Evolutionary conservation across 371 early-diverging fungal species (phyloP), one percentile per base, ranked within the genome.

Genomic region (Haplosporangium sp.): DNA sequence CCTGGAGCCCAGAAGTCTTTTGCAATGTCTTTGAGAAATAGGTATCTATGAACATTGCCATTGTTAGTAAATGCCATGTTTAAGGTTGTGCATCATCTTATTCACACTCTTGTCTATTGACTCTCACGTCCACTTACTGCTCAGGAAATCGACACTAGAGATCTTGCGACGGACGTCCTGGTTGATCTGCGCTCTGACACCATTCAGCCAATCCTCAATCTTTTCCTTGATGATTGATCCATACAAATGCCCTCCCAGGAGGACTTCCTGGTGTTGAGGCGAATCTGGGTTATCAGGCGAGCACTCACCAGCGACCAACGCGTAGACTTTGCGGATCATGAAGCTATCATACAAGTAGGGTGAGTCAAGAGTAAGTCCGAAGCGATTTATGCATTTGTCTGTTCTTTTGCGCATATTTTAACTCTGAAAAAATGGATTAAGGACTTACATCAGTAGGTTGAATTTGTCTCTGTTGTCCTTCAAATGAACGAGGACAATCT

Each of bases 281-380:
- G 98, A 92, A 91, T 99, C 99, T 14, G 96, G 94, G 82, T 99
- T 99, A 85, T 99, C 99, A 18, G 91, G 86, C 55, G 89, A 86
- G 73, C 95, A 96, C 69, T 95, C 95, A 56, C 97, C 98, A 69
- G 94, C 91, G 10, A 97, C 98, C 47, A 96, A 82, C 8, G 94
- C 85, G 74, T 98, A 99, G 37, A 99, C 90, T 80, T 99, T 99
- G 73, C 94, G 94, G 64, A 98, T 92, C 95, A 96, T 97, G 76
- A 93, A 95, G 51, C 86, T 86, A 68, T 59, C 52, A 4, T 29
- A 29, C 29, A 29, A 29, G 29, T 29, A 36, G 29, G 29, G 4
- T 59, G 0, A 45, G 16, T 58, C 58, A 59, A 81, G 72, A n/a
- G 42, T 47, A 20, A 42, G 36, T 23, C 20, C 38, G 4, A 29